phyloP scores from a whole-genome alignment of 2,329 filamentous ascomycete genomes.

The Diplodia corticola region DNA sequence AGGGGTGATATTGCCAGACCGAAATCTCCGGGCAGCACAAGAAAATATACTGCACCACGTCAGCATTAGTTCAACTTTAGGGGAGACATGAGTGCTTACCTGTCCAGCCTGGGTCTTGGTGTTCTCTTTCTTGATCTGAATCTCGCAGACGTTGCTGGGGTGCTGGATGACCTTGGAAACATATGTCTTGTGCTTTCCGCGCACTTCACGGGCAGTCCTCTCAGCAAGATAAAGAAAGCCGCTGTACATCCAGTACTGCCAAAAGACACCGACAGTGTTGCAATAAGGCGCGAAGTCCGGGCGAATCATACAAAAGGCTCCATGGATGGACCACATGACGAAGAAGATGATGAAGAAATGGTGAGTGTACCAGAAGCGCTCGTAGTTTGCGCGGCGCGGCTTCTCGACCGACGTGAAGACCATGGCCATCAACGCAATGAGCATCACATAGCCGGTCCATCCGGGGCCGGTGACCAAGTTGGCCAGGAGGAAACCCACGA shows the following conservation, averaged over 20 bases:
- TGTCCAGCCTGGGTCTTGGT: constrained; percentile 73
- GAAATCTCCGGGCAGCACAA: constrained; percentile 84
- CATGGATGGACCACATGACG: constrained; percentile 87
- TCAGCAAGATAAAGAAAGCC: constrained; percentile 80
- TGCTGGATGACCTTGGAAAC: constrained; percentile 89
- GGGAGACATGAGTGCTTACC: constrained; percentile 44
- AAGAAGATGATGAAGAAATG: constrained; percentile 88
- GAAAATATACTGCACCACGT: constrained; percentile 69
- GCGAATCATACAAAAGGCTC: constrained; percentile 88
- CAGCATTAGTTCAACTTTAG: neutral
- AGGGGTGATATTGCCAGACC: constrained; percentile 86
- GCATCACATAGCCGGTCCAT: constrained; percentile 85
- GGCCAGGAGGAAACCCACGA: constrained; percentile 74
- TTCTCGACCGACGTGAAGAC: constrained; percentile 76
- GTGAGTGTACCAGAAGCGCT: constrained; percentile 89
- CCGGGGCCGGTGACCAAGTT: constrained; percentile 79
- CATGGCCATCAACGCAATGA: constrained; percentile 76
- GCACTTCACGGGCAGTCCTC: constrained; percentile 73
- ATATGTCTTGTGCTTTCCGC: constrained; percentile 79
- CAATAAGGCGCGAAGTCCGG: constrained; percentile 79
- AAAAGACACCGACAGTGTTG: constrained; percentile 75
- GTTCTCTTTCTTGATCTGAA: constrained; percentile 88
- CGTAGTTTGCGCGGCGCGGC: constrained; percentile 76
- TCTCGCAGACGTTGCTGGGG: constrained; percentile 84
- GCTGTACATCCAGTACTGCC: constrained; percentile 87